These are phyloP conservation scores for Cryptococcus amylolentus DNA, from an alignment of 1,284 basidiomycete genomes.

Conservation along the genomic window DNA sequence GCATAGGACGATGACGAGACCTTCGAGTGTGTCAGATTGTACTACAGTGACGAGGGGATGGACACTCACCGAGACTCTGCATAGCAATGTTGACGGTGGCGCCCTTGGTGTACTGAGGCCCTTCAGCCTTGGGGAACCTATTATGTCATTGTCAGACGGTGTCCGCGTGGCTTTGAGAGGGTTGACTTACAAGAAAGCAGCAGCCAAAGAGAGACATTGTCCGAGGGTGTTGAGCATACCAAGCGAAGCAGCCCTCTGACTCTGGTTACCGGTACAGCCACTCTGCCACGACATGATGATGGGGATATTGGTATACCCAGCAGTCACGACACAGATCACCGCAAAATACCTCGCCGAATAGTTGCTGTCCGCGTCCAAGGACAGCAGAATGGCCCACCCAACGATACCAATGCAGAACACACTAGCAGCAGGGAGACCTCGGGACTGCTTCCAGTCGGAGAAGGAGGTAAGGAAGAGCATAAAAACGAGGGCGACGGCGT, in stretches of 20 bases:
- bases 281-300: constrained; percentile 46
- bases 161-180: too few species aligned
- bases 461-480: constrained; percentile 62
- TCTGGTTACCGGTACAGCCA: constrained; percentile 44
- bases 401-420: constrained; percentile 49
- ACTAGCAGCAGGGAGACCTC: constrained; percentile 52
- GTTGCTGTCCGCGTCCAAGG: constrained; percentile 34
- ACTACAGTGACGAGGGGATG: too few species aligned
- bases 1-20: constrained; percentile 39
- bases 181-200: constrained; percentile 44
- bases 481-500: constrained; percentile 66
- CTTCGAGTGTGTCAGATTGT: too few species aligned
- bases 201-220: constrained; percentile 51
- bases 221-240: constrained; percentile 53
- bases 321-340: constrained; percentile 47
- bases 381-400: constrained; percentile 50
- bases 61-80: constrained; percentile 32
- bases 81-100: constrained; percentile 50
- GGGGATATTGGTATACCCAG: constrained; percentile 47
- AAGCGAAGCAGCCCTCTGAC: constrained; percentile 48
- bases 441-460: constrained; percentile 69
- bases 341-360: constrained; percentile 49
- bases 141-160: background rate
- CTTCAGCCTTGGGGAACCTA: constrained; percentile 48
- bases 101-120: constrained; percentile 50